Conservation (phyloP, 768 basidiomycete species). For the Ephemerocybe angulata region DNA sequence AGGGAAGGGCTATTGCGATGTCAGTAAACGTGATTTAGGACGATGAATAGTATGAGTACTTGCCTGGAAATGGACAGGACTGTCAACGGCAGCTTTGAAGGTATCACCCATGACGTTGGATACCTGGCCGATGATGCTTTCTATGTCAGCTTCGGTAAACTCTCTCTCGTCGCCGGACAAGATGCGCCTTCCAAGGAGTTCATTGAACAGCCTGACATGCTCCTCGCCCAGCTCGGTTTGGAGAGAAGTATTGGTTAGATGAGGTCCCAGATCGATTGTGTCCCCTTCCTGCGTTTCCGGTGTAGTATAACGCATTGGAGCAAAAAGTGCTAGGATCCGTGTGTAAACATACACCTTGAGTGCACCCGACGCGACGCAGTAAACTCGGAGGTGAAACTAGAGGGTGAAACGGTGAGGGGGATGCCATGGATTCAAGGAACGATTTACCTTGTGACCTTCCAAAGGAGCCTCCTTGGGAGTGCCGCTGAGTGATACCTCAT, state of each 20-base stretch:
- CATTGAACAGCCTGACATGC: slow-evolving; percentile 74
- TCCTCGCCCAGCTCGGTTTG: slow-evolving; percentile 66
- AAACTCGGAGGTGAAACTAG: slow-evolving; percentile 92
- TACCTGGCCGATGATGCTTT: slow-evolving; percentile 58
- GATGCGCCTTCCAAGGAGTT: slow-evolving; percentile 66
- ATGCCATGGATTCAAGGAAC: not conserved
- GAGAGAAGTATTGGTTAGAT: slow-evolving; percentile 91
- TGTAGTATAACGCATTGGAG: slow-evolving; percentile 64
- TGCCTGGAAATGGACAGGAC: slow-evolving; percentile 84
- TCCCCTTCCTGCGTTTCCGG: slow-evolving; percentile 22
- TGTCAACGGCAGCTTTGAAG: slow-evolving; percentile 81
- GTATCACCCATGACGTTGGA: slow-evolving; percentile 68
- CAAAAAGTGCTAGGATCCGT: slow-evolving; percentile 85
- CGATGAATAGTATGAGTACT: slow-evolving; percentile 9
- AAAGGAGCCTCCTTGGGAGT: slow-evolving; percentile 20
- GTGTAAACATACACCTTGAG: slow-evolving; percentile 78
- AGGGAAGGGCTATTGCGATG: slow-evolving; percentile 28
- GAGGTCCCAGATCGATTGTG: slow-evolving; percentile 57
- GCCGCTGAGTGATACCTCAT: slow-evolving; percentile 34
- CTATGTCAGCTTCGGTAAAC: slow-evolving; percentile 32
- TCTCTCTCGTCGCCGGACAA: slow-evolving; percentile 28
- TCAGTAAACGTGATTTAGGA: not conserved
- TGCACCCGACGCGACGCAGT: slow-evolving; percentile 75
- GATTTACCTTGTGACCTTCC: slow-evolving; percentile 56
- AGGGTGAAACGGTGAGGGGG: not conserved